Evolutionary conservation across 2,329 filamentous ascomycete species (phyloP), one percentile per base, ranked within the genome.

Genomic region (Phialophora chinensis): DNA sequence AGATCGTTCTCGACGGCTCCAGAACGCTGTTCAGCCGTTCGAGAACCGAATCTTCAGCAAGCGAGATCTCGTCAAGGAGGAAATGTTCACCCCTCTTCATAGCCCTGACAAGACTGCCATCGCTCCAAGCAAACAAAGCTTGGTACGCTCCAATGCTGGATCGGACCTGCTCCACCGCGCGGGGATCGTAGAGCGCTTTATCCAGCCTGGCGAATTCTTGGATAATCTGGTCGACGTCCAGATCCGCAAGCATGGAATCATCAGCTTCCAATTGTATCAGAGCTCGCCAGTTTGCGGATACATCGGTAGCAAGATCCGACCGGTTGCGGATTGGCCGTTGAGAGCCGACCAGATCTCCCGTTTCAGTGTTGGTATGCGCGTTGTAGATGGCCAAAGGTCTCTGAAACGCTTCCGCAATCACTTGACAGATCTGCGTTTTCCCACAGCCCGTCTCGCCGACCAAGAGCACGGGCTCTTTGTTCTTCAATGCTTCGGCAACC

Each of bases 391-490:
- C 89, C 47, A 99, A 82, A 69, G 91, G 83, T 73, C 90, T 92
- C 17, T 84, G 82, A 69, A 92, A 85, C 3, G 91, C 90, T 74
- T 96, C 90, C 2, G 95, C 93, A 61, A 98, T 85, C 75, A 97
- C 86, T 77, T 99, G 95, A 72, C 92, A 96, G 6, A 99, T 91
- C 1, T 94, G 97, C 0, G 95, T 99, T 81, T 99, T 99, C 67
- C 96, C 95, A 74, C 94, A 98, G 5, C 95, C 95, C 20, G 95
- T 99, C 77, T 99, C 96, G 68, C 95, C 95, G 12, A 99, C 92
- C 4, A 99, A 84, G 23, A 99, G 84, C 2, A 99, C 92, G 0
- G 95, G 95, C 77, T 99, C 95, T 68, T 96, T 93, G 75, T 97
- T 95, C 29, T 87, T 86, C 66, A 99, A 82, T 0, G 95, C 95